Evolutionary conservation across 331 rosid genomes (phyloP).

Genomic region (Pyracantha coccinea): DNA sequence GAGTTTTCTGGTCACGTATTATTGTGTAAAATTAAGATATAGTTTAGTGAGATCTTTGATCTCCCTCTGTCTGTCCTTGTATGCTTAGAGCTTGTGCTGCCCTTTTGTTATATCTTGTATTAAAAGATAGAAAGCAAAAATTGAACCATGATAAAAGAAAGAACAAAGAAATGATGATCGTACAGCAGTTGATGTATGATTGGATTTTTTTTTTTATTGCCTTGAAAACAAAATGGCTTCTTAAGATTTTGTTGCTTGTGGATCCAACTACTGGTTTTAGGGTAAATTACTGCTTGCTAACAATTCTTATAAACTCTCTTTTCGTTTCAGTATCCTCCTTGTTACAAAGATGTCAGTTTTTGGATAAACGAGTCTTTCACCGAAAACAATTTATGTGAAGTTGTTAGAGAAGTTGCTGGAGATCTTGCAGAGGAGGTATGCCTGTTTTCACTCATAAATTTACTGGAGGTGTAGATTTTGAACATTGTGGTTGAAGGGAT

Average conservation of each 20-base stretch:
- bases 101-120: neutral
- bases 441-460: neutral
- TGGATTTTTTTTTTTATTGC: neutral
- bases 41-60: neutral
- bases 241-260: neutral
- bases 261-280: neutral
- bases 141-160: neutral
- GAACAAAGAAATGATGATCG: neutral
- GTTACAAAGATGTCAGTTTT: slow-evolving; percentile 93
- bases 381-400: slow-evolving; percentile 93
- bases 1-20: neutral
- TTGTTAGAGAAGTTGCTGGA: slow-evolving; percentile 90
- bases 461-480: neutral
- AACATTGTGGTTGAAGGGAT: neutral
- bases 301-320: neutral
- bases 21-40: neutral
- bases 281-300: neutral
- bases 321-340: slow-evolving; percentile 76
- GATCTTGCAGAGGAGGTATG: slow-evolving; percentile 98
- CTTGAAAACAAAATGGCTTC: neutral
- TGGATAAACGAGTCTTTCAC: slow-evolving; percentile 94
- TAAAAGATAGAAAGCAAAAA: neutral
- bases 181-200: neutral
- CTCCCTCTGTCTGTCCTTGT: neutral
- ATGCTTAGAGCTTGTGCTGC: neutral